Percentiles rank a stretch among this genome's conserved stretches.
These are phyloP conservation scores for Viola odorata DNA, from an alignment of 345 rosid species.

Conservation along the genomic window DNA sequence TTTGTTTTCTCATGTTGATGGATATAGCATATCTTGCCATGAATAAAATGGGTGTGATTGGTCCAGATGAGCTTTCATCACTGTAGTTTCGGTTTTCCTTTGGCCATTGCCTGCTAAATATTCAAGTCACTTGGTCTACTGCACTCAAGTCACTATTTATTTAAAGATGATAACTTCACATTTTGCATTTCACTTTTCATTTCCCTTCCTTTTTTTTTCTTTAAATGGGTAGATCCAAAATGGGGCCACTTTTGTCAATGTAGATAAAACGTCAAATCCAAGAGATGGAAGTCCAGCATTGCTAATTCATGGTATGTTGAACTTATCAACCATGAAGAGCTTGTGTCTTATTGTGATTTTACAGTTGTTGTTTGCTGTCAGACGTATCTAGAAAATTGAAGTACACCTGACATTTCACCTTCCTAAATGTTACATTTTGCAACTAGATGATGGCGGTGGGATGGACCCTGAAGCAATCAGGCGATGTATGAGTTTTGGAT, in stretches of 20 bases:
- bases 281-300: conserved; percentile 69
- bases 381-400: conserved; percentile 10
- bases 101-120: background rate
- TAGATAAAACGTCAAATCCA: conserved; percentile 73
- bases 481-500: conserved; percentile 92
- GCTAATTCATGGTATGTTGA: conserved; percentile 64
- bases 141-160: conserved; percentile 10
- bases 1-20: background rate
- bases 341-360: background rate
- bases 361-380: background rate
- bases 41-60: background rate
- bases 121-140: conserved; percentile 4
- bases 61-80: background rate
- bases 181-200: conserved; percentile 23
- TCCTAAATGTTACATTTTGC: conserved; percentile 8
- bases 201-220: conserved; percentile 22
- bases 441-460: conserved; percentile 95
- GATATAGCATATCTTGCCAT: background rate
- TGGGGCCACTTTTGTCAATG: conserved; percentile 90
- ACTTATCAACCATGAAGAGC: background rate
- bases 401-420: background rate
- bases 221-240: conserved; percentile 66
- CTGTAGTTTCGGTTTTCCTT: background rate
- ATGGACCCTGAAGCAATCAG: conserved; percentile 90
- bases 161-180: conserved; percentile 14